Evolutionary conservation across 148 eudicot genomes (phyloP), one percentile per base, ranked within the genome.

Genomic region (Cornus florida): DNA sequence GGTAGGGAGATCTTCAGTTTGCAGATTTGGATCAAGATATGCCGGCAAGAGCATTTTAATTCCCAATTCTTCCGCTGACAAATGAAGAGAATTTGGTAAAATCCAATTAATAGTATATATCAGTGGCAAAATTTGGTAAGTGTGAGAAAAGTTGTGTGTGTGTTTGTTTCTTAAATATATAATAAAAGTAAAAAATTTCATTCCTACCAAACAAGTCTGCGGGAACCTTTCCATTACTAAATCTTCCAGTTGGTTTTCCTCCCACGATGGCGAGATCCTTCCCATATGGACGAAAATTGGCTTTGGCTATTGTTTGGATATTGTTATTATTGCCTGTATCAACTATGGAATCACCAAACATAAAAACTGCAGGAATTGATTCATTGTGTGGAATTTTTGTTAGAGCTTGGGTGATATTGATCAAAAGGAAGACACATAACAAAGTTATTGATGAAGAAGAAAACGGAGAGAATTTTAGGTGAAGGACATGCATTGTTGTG

Each of bases 341-440:
- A n/a, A n/a, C 87, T 91, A 67, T 91, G 5, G 94, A 91, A 71
- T 91, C 94, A 53, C 94, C 94, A 68, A 91, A 91, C n/a, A 89
- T 86, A 17, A 89, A 3, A 17, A 91, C 82, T 56, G 92, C 91
- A n/a, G 92, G 92, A 71, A 84, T 53, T 10, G 75, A 33, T 31
- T 3, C 39, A 60, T 83, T 83, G 24, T 12, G 2, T 1, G 79
- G 86, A 28, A 72, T 70, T 4, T 13, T 77, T 76, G 75, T 74
- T 31, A 60, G 72, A 14, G 85, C 78, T 73, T 62, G 43, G 17
- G 75, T 19, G 31, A 12, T 57, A 24, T 23, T 46, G 19, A 57
- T 19, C 12, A 73, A 57, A 16, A 73, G 11, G 31, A 57, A 31
- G 13, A 57, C 13, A 10, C 41, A 53, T 0, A 38, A 32, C 66